phyloP scores from a whole-genome alignment of 768 basidiomycete species.

The Hydnomerulius pinastri region DNA sequence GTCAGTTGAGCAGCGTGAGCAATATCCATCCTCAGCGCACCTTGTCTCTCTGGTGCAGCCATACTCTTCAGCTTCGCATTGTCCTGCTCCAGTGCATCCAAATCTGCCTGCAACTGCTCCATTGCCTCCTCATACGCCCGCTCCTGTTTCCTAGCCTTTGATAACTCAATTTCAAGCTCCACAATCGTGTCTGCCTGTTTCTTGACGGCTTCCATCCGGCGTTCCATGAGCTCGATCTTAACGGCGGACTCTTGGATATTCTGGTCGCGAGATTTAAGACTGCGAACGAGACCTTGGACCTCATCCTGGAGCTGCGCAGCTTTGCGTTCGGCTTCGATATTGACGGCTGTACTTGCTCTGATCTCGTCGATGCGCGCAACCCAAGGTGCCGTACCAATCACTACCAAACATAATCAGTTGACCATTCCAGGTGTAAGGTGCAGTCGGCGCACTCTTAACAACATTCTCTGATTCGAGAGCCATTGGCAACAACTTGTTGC shows the following conservation, averaged over 20 bases:
- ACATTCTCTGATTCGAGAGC: conserved; percentile 77
- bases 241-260: conserved; percentile 83
- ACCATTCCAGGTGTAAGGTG: neutral
- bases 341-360: conserved; percentile 79
- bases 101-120: conserved; percentile 87
- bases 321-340: conserved; percentile 90
- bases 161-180: conserved; percentile 79
- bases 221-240: conserved; percentile 94
- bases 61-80: conserved; percentile 78
- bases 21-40: conserved; percentile 40
- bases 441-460: conserved; percentile 61
- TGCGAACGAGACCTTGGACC: conserved; percentile 83
- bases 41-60: conserved; percentile 68
- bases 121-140: conserved; percentile 90
- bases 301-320: conserved; percentile 86
- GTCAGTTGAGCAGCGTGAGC: neutral
- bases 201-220: conserved; percentile 88
- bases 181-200: conserved; percentile 84
- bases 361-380: conserved; percentile 78
- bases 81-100: conserved; percentile 86
- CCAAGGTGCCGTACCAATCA: conserved; percentile 84
- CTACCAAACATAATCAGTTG: conserved; percentile 37
- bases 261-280: conserved; percentile 87
- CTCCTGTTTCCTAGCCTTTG: conserved; percentile 85
- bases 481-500: conserved; percentile 66